A percentile compares a stretch with the other conserved stretches of the same genome.
Conservation (phyloP, 805 yeast genomes). For the Hanseniaspora valbyensis region DNA sequence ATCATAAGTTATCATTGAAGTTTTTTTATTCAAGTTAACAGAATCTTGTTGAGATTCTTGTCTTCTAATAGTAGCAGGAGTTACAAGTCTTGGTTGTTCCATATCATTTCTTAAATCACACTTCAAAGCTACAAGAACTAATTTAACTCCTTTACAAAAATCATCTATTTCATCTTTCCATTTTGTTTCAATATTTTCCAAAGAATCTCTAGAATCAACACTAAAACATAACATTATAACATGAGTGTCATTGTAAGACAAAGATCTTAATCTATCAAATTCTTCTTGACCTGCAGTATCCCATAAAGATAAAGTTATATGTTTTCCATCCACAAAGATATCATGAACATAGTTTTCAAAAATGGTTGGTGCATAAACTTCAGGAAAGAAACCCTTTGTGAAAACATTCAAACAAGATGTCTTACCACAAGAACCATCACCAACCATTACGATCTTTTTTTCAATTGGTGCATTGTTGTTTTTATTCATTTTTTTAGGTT, state of each 20-base stretch:
- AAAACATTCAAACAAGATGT: conserved; percentile 89
- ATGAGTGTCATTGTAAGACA: conserved; percentile 90
- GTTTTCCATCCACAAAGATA: conserved; percentile 87
- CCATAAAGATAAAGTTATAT: conserved; percentile 88
- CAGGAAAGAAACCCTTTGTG: conserved; percentile 95
- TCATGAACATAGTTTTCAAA: conserved; percentile 96
- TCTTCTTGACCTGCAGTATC: conserved; percentile 99
- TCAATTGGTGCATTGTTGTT: conserved; percentile 39
- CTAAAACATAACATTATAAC: conserved; percentile 94
- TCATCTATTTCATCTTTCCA: conserved; percentile 97
- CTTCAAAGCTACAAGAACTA: conserved; percentile 86
- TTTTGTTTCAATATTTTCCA: conserved; percentile 86
- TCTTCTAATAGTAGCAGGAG: conserved; percentile 24
- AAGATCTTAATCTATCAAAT: conserved; percentile 83
- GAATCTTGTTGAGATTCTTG: conserved; percentile 20
- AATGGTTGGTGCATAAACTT: conserved; percentile 95
- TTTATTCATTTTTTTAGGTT: not conserved
- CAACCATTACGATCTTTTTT: conserved; percentile 85
- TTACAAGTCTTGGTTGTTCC: conserved; percentile 28
- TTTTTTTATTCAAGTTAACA: conserved; percentile 30
- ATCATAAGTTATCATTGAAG: conserved; percentile 67
- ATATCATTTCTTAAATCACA: conserved; percentile 75
- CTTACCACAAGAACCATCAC: conserved; percentile 98
- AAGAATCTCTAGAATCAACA: conserved; percentile 85
- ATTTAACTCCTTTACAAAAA: conserved; percentile 91